Conservation (phyloP, 352 stramenopile species). For the Plasmopara viticola region DNA sequence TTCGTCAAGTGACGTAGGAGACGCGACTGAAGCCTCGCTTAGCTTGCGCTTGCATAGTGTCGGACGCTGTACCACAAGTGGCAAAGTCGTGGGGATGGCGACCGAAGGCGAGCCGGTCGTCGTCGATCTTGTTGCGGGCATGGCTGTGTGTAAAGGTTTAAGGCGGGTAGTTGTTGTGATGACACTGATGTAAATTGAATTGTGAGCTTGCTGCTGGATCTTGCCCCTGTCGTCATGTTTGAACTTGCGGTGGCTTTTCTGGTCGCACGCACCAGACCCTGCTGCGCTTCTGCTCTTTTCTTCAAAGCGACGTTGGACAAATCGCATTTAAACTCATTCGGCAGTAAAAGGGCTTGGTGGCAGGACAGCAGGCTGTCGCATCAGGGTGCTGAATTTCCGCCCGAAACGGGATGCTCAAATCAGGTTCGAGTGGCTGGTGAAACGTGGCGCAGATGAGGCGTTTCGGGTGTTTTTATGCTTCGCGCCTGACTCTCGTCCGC, state of each 20-base stretch:
- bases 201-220: conserved; percentile 17
- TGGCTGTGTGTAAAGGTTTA: conserved; percentile 6
- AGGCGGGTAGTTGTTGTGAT: not conserved
- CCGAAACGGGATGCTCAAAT: conserved; percentile 14
- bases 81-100: conserved; percentile 20
- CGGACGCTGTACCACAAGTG: conserved; percentile 35
- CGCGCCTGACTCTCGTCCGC: conserved; percentile 21
- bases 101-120: conserved; percentile 4
- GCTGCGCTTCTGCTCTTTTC: conserved; percentile 24
- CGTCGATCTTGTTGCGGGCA: conserved; percentile 6
- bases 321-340: conserved; percentile 10
- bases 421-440: conserved; percentile 11
- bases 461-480: conserved; percentile 16
- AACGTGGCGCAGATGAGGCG: conserved; percentile 6
- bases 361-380: conserved; percentile 12
- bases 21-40: conserved; percentile 12
- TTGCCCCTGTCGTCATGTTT: conserved; percentile 10
- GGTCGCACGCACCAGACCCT: conserved; percentile 25
- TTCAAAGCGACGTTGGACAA: conserved; percentile 25
- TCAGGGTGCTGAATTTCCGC: conserved; percentile 1
- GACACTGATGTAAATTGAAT: conserved; percentile 18
- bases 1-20: conserved; percentile 39
- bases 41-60: conserved; percentile 47
- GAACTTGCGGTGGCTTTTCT: conserved; percentile 17
- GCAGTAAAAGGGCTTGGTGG: conserved; percentile 15